Evolutionary conservation across 2,329 filamentous ascomycete genomes (phyloP), one percentile per base, ranked within the genome.

Genomic region (Helotiales sp.): DNA sequence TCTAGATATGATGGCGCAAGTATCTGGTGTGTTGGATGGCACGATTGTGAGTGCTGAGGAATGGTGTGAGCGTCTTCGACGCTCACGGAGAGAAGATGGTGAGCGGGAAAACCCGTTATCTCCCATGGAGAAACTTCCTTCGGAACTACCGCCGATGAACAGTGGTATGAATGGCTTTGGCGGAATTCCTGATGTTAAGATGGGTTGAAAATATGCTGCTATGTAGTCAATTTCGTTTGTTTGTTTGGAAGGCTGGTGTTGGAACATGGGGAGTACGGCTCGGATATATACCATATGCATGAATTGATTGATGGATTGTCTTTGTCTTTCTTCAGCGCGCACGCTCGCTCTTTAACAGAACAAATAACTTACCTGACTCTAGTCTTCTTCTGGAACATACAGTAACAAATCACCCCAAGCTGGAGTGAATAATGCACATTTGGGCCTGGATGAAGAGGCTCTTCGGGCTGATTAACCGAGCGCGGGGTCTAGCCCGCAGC

Each of bases 1-100:
- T 0, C 83, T 98, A 15, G 93, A 97, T 73, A 97, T 98, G 91
- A 93, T 98, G 85, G 87, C 89, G 0, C 93, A 97, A 78, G 93
- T 99, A 59, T 96, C 90, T 47, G 89, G 90, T 5, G 92, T 97
- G 1, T 86, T 98, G 8, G 92, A 96, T 72, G 91, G 93, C 62
- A 98, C 96, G 0, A 91, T 98, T 62, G 87, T 92, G 64, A 96
- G 92, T 74, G 96, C 96, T 0, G 95, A 98, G 79, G 88, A 90
- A 73, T 98, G 96, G 96, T 92, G 95, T 71, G 91, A 94, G 67
- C 85, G 89, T 22, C 83, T 97, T 66, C 92, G 91, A 11, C 83
- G 71, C 22, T 76, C 76, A 45, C 77, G 75, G 65, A 69, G 72
- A 45, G 75, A 75, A 65, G 76, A 75, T 37, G 65, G 65, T 6